phyloP scores from a whole-genome alignment of 805 yeast genomes.

The Candida gorgasii region DNA sequence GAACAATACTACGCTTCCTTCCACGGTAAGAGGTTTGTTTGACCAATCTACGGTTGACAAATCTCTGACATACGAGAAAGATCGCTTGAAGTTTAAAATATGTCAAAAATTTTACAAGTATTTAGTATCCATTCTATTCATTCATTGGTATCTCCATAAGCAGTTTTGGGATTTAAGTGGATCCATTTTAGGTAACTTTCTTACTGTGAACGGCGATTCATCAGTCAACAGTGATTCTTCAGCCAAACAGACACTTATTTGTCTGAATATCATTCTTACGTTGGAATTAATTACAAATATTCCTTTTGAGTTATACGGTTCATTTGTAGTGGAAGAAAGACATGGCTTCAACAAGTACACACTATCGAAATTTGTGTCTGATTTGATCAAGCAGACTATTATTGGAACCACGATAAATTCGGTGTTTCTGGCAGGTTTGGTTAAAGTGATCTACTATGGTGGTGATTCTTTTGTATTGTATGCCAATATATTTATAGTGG shows the following conservation, averaged over 20 bases:
- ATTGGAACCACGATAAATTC: not conserved
- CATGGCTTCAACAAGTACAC: conserved; percentile 11
- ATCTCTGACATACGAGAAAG: conserved; percentile 4
- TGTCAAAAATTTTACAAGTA: not conserved
- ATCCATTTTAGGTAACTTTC: not conserved
- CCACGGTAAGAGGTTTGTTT: not conserved
- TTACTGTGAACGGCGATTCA: too few species aligned
- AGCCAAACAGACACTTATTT: not conserved
- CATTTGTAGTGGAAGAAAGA: conserved; percentile 10
- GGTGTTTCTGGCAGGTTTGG: not conserved
- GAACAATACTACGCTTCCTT: not conserved
- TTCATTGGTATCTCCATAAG: not conserved
- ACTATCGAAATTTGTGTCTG: not conserved
- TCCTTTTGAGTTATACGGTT: conserved; percentile 1
- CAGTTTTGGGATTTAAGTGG: conserved; percentile 2
- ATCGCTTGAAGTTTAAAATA: not conserved
- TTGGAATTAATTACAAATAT: not conserved
- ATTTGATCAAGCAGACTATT: not conserved
- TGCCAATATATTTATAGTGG: conserved; percentile 48
- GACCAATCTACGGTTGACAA: not conserved
- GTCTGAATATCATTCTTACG: not conserved
- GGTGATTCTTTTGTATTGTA: not conserved
- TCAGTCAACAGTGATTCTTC: conserved; percentile 20
- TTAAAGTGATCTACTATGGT: not conserved
- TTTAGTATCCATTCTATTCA: not conserved